phyloP scores from a whole-genome alignment of 2,329 filamentous ascomycete species.

The Colletotrichum cordylinicola region DNA sequence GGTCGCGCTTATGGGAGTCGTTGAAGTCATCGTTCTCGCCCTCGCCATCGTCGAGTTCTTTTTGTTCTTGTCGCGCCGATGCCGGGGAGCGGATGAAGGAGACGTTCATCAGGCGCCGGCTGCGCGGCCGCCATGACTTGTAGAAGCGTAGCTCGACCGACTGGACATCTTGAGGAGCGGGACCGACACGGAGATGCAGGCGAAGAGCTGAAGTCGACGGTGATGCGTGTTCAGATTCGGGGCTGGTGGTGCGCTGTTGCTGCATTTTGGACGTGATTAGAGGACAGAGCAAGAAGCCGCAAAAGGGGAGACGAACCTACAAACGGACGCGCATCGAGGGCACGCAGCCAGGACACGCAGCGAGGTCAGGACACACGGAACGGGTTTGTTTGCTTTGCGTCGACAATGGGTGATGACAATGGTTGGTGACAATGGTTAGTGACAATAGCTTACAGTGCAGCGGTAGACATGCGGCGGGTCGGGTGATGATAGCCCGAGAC shows the following conservation, averaged over 20 bases:
- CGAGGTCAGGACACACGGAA: not conserved
- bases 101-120: not conserved
- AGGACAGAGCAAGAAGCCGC: not conserved
- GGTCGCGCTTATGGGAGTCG: not conserved
- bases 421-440: not conserved
- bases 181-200: not conserved
- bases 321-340: not conserved
- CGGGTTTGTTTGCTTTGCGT: not conserved
- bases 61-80: not conserved
- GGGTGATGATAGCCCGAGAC: too few species aligned
- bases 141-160: not conserved
- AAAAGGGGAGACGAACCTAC: not conserved
- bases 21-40: not conserved
- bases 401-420: not conserved
- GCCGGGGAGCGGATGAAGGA: not conserved
- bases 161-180: not conserved
- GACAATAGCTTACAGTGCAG: not conserved
- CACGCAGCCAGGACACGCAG: not conserved
- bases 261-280: not conserved
- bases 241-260: not conserved
- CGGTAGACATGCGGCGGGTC: too few species aligned
- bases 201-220: too few species aligned
- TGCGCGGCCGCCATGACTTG: not conserved
- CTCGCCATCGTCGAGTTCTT: not conserved
- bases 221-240: not conserved